These are phyloP conservation scores for Xylaria polymorpha DNA, from an alignment of 2,329 filamentous ascomycete species.

Conservation along the genomic window DNA sequence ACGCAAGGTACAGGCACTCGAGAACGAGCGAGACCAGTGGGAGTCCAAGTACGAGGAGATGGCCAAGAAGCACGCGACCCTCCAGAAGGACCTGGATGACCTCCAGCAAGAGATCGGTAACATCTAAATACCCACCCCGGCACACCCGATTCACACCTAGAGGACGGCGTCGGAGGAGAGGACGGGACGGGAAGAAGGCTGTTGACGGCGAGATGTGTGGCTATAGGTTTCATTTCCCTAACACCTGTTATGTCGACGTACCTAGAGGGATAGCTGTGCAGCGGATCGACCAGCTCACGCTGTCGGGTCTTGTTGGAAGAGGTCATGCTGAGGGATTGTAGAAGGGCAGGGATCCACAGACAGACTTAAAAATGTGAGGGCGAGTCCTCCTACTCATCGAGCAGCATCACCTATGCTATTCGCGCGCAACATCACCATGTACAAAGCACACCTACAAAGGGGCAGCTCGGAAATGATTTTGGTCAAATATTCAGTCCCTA, in stretches of 20 bases:
- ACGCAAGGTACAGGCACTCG: constrained; percentile 97
- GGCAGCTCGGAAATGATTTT: constrained; percentile 40
- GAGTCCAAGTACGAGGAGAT: constrained; percentile 99
- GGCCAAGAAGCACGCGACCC: constrained; percentile 91
- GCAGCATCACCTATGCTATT: constrained; percentile 15
- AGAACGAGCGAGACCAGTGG: constrained; percentile 92
- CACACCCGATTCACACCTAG: constrained; percentile 15
- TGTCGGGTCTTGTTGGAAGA: constrained; percentile 31
- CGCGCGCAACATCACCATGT: constrained; percentile 30
- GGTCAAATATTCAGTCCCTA: constrained; percentile 44
- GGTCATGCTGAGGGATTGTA: constrained; percentile 24
- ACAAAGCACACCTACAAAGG: constrained; percentile 38
- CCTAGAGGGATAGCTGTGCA: constrained; percentile 35
- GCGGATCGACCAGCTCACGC: constrained; percentile 41
- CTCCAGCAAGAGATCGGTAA: constrained; percentile 93
- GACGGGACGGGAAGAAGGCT: constrained; percentile 16
- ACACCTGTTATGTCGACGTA: constrained; percentile 41
- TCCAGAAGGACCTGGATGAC: constrained; percentile 76
- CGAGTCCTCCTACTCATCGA: constrained; percentile 24
- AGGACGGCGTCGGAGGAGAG: constrained; percentile 14
- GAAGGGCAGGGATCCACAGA: constrained; percentile 30
- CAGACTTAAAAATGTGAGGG: constrained; percentile 31
- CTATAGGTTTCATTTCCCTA: constrained; percentile 42
- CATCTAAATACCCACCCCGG: constrained; percentile 69
- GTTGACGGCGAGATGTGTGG: constrained; percentile 25